Conservation (phyloP, 2,329 filamentous ascomycete genomes). For the Phaeosphaeriaceae sp. region DNA sequence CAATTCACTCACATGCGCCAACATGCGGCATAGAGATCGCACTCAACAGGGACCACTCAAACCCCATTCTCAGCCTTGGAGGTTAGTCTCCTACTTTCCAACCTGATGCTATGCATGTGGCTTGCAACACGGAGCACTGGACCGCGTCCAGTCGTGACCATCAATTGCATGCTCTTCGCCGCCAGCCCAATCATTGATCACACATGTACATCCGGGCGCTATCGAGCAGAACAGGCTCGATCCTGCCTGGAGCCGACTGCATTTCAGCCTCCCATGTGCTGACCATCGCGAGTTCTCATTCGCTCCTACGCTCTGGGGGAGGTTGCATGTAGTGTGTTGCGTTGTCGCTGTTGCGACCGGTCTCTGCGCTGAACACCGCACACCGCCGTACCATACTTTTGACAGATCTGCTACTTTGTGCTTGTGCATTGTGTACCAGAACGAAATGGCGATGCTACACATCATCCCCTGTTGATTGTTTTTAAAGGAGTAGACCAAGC, state of each 20-base stretch:
- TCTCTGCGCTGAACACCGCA: conserved; percentile 2
- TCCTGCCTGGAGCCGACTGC: no score
- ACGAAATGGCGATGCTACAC: background rate
- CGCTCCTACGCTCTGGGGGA: background rate
- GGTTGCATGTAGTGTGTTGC: background rate
- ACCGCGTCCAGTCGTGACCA: background rate
- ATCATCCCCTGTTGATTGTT: background rate
- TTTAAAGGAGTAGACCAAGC: background rate
- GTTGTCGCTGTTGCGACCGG: background rate
- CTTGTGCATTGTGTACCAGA: background rate
- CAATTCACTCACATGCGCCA: no score
- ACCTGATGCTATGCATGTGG: background rate
- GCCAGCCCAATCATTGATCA: background rate
- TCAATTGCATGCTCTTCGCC: background rate
- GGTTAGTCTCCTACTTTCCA: background rate
- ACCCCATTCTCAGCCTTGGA: background rate
- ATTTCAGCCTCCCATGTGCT: background rate
- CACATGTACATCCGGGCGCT: background rate
- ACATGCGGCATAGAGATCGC: background rate
- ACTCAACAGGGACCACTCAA: background rate
- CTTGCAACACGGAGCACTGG: background rate
- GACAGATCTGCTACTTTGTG: background rate
- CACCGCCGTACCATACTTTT: conserved; percentile 1
- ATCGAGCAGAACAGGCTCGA: background rate
- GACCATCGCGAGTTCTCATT: background rate